Percentiles rank a stretch among this genome's conserved stretches.
Evolutionary conservation across 148 eudicot species (phyloP).

Genomic region (Bassia scoparia): DNA sequence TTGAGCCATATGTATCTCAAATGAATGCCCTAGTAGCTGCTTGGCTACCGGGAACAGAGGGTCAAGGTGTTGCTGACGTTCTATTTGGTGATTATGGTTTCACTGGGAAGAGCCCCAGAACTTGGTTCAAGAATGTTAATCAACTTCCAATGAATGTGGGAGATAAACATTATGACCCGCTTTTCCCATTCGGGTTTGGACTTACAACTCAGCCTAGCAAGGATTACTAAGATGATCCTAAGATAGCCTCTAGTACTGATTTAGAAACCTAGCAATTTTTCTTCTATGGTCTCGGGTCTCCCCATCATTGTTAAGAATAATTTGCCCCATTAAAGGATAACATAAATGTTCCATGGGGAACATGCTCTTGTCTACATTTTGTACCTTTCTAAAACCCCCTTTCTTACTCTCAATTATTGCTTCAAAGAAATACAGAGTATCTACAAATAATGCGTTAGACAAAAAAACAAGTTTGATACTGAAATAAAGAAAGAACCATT

Average conservation of each 20-base stretch:
- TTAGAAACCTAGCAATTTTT: not conserved
- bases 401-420: no score
- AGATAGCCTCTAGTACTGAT: not conserved
- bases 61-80: conserved; percentile 58
- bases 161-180: conserved; percentile 51
- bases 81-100: conserved; percentile 54
- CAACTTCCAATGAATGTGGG: conserved; percentile 61
- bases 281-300: conserved; percentile 13
- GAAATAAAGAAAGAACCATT: no score
- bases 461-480: no score
- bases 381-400: no score
- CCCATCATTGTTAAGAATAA: conserved; percentile 15
- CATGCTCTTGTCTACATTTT: no score
- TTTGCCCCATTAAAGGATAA: not conserved
- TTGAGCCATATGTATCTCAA: conserved; percentile 38
- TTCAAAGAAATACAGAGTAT: no score
- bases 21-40: conserved; percentile 56
- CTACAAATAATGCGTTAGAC: no score
- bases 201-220: conserved; percentile 42
- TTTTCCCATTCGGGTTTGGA: conserved; percentile 57
- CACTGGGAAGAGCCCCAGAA: conserved; percentile 49
- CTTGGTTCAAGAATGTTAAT: conserved; percentile 52
- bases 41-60: conserved; percentile 57
- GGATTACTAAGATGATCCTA: conserved; percentile 14
- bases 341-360: not conserved